Percentiles rank a stretch among this genome's conserved stretches.
These are phyloP conservation scores for Gleditsia sinensis DNA, from an alignment of 306 rosid genomes.

Conservation along the genomic window DNA sequence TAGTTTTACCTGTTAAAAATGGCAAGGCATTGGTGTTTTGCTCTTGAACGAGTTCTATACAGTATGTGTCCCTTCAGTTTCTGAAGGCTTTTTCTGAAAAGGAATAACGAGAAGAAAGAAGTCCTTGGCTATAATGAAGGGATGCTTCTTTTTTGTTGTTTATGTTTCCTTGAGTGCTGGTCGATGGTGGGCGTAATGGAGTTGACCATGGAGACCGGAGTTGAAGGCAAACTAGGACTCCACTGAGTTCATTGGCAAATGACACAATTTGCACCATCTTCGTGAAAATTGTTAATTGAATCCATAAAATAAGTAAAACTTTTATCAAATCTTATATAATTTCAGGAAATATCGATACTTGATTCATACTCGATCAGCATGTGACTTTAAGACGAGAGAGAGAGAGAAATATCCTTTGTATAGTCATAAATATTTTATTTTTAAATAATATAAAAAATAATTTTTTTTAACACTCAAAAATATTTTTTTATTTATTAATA, in stretches of 20 bases:
- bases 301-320: too few relatives aligned
- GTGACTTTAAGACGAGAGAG: too few relatives aligned
- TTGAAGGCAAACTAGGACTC: neutral
- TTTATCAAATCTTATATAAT: too few relatives aligned
- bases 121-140: neutral
- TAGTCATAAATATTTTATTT: too few relatives aligned
- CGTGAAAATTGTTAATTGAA: neutral
- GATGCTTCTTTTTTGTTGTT: neutral
- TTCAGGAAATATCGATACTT: neutral
- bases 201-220: neutral
- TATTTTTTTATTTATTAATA: too few relatives aligned
- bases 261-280: neutral
- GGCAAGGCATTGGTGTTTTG: too few relatives aligned
- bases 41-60: too few relatives aligned
- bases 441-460: too few relatives aligned
- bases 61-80: neutral
- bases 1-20: too few relatives aligned
- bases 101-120: neutral
- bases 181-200: neutral
- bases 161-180: neutral
- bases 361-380: neutral
- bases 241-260: neutral
- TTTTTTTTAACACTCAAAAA: too few relatives aligned
- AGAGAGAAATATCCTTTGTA: neutral
- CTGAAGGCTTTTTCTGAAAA: neutral